A percentile compares a stretch with the other conserved stretches of the same genome.
Evolutionary conservation across 1,139 yeast species (phyloP).

Genomic region (Magnusiomyces paraingens): DNA sequence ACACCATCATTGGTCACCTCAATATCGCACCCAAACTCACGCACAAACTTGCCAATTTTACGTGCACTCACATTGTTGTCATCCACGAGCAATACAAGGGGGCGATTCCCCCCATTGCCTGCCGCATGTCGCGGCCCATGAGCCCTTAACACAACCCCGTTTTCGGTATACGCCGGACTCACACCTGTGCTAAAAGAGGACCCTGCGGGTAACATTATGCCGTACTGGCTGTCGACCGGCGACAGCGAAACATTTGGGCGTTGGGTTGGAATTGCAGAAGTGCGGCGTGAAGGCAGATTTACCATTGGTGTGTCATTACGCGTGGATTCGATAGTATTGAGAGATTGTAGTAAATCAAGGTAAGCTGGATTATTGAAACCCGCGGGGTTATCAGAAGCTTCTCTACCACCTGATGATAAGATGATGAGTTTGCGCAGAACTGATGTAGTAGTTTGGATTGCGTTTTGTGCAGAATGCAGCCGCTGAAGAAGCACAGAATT

Average conservation of each 20-base stretch:
- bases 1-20: constrained; percentile 91
- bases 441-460: constrained; percentile 10
- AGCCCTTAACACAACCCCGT: not conserved
- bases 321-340: constrained; percentile 7
- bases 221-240: not conserved
- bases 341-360: constrained; percentile 7
- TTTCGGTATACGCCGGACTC: no score
- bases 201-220: not conserved
- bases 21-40: constrained; percentile 86
- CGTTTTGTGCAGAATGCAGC: constrained; percentile 11
- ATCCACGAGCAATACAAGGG: constrained; percentile 62
- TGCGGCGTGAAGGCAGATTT: not conserved
- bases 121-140: not conserved
- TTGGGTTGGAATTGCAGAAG: not conserved
- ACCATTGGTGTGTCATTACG: constrained; percentile 10
- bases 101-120: not conserved
- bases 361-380: not conserved
- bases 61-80: constrained; percentile 75
- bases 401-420: not conserved
- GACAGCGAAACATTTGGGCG: not conserved
- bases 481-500: constrained; percentile 10
- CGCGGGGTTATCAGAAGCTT: not conserved
- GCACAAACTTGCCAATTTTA: constrained; percentile 51
- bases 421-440: constrained; percentile 13
- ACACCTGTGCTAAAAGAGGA: not conserved